Evolutionary conservation across 2,329 filamentous ascomycete species (phyloP).

Genomic region (Verticillium nonalfalfae): DNA sequence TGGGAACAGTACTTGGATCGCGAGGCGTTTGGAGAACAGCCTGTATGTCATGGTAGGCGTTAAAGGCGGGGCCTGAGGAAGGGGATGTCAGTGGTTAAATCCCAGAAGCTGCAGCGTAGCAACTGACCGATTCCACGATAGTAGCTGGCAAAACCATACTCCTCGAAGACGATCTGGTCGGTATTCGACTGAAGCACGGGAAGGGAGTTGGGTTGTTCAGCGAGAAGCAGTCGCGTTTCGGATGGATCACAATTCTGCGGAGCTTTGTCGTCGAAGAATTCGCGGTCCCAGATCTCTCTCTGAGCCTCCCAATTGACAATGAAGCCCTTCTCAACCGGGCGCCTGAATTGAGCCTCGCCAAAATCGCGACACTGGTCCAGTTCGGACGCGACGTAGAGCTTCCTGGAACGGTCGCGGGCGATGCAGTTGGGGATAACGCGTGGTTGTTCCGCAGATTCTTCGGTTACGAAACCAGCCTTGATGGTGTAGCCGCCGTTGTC

Average conservation of each 20-base stretch:
- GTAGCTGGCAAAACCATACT: conserved; percentile 88
- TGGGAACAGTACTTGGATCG: conserved; percentile 29
- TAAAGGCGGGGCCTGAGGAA: conserved; percentile 37
- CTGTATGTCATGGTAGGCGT: conserved; percentile 76
- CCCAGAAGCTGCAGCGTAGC: not conserved
- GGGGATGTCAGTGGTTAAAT: not conserved
- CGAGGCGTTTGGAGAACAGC: conserved; percentile 57
- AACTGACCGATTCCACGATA: conserved; percentile 63
- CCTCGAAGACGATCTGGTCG: conserved; percentile 96
- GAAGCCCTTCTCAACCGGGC: conserved; percentile 91
- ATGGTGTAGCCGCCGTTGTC: conserved; percentile 91
- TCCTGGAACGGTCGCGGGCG: conserved; percentile 72
- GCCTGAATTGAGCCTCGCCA: conserved; percentile 78
- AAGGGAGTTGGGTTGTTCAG: conserved; percentile 80
- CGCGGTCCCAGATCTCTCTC: conserved; percentile 90
- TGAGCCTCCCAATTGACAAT: conserved; percentile 96
- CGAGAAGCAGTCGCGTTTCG: conserved; percentile 77
- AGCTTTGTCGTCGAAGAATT: conserved; percentile 70
- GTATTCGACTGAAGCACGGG: conserved; percentile 79
- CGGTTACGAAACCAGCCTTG: conserved; percentile 74
- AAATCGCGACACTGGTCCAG: conserved; percentile 78
- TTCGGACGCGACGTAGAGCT: conserved; percentile 74
- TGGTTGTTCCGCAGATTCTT: conserved; percentile 42
- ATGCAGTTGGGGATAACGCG: conserved; percentile 81
- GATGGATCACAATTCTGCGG: conserved; percentile 64